A percentile compares a stretch with the other conserved stretches of the same genome.
Evolutionary conservation across 1,284 basidiomycete species (phyloP).

Genomic region (Pseudozyma sp.): DNA sequence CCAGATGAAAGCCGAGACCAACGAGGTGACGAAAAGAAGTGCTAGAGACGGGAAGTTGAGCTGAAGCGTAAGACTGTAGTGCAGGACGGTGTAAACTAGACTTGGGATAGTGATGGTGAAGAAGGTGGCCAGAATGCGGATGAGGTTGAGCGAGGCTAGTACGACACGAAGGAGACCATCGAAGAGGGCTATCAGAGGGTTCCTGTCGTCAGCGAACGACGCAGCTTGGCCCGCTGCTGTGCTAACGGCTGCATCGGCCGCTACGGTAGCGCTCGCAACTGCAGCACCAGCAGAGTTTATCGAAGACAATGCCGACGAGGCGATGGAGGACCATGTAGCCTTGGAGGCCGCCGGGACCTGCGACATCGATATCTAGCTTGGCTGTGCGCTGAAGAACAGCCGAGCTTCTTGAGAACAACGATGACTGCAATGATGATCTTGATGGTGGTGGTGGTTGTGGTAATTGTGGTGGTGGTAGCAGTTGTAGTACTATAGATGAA

Average conservation of each 20-base stretch:
- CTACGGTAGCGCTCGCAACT: neutral
- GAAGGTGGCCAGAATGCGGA: slow-evolving; percentile 56
- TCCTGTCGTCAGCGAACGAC: slow-evolving; percentile 37
- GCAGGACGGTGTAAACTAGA: slow-evolving; percentile 59
- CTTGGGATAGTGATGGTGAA: slow-evolving; percentile 63
- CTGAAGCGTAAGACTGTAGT: slow-evolving; percentile 67
- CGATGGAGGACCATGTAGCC: slow-evolving; percentile 29
- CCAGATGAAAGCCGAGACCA: slow-evolving; percentile 59
- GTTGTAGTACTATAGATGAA: neutral
- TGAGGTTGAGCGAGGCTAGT: slow-evolving; percentile 61
- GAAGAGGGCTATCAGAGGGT: slow-evolving; percentile 49
- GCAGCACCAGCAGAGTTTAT: slow-evolving; percentile 17
- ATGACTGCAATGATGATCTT: neutral
- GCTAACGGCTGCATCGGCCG: slow-evolving; percentile 4
- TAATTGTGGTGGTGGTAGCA: neutral
- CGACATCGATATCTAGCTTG: slow-evolving; percentile 26
- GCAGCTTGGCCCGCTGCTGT: slow-evolving; percentile 16
- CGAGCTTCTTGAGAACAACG: neutral
- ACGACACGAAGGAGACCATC: slow-evolving; percentile 55
- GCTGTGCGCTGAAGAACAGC: neutral
- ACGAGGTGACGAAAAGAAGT: slow-evolving; percentile 51
- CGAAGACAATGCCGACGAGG: slow-evolving; percentile 14
- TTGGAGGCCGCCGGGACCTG: slow-evolving; percentile 18
- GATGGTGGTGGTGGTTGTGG: neutral
- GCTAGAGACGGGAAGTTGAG: slow-evolving; percentile 65